Conservation (phyloP, 1,284 basidiomycete genomes). For the Phlebopus sp. region DNA sequence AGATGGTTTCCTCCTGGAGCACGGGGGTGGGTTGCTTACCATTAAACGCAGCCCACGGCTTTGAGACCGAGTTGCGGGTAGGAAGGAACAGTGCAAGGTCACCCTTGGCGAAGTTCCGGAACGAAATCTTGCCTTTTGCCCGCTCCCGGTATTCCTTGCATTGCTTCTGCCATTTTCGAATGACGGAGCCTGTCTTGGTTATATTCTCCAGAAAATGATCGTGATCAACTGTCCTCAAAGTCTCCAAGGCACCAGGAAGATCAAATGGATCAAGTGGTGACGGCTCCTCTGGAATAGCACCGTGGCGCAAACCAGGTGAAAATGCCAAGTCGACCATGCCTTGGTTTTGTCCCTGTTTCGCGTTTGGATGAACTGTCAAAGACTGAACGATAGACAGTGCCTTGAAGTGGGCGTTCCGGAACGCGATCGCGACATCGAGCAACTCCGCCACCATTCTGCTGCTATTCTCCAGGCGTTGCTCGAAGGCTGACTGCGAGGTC, state of each 20-base stretch:
- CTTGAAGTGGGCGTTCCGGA: conserved; percentile 70
- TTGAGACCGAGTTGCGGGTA: conserved; percentile 87
- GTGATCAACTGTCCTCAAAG: conserved; percentile 74
- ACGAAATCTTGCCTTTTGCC: conserved; percentile 90
- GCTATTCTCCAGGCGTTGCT: conserved; percentile 59
- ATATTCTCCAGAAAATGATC: conserved; percentile 82
- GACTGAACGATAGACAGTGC: conserved; percentile 61
- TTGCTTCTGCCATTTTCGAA: conserved; percentile 95
- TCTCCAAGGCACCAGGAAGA: conserved; percentile 62
- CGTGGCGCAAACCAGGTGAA: conserved; percentile 47
- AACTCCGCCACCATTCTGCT: conserved; percentile 67
- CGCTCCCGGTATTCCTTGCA: conserved; percentile 92
- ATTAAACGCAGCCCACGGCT: conserved; percentile 98
- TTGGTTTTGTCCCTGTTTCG: conserved; percentile 34
- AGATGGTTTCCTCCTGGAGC: conserved; percentile 3
- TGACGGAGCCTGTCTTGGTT: conserved; percentile 76
- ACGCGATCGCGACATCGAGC: conserved; percentile 70
- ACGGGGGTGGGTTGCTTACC: conserved; percentile 43
- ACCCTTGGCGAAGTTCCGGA: conserved; percentile 88
- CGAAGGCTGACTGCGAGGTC: conserved; percentile 62
- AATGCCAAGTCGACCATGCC: conserved; percentile 47
- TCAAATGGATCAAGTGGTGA: conserved; percentile 73
- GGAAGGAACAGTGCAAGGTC: conserved; percentile 95
- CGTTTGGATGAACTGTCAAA: conserved; percentile 56
- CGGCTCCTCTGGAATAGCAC: conserved; percentile 60